Base-by-base conservation (phyloP, 2,329 filamentous ascomycete species). In the Colletotrichum brevisporum region DNA sequence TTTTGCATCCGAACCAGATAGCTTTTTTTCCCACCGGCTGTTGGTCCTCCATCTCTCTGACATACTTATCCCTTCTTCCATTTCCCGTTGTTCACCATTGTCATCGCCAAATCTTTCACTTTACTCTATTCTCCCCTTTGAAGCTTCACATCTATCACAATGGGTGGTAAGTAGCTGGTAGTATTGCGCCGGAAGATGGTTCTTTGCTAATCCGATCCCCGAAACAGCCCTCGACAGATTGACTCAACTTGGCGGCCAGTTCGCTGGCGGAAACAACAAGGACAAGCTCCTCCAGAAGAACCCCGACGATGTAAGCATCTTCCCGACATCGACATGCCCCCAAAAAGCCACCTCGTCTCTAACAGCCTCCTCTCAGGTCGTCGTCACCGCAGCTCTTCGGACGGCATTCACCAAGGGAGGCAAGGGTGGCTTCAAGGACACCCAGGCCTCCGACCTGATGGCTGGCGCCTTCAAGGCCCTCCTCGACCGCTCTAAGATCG, bases 391-490 rank as follows among this genome's bases (percentile, higher is more conserved):
- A 74, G 94, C 93, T 74, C 93, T 98, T 77, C 94, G 96, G 76
- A 97, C 94, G 16, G 90, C 96, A 76, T 91, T 98, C 82, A 97
- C 94, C 73, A 97, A 94, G 82, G 95, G 94, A 74, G 94, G 95
- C 76, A 95, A 94, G 83, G 96, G 96, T 74, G 92, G 90, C 57
- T 96, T 99, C 88, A 98, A 98, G 86, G 96, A 98, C 83, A 98
- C 96, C 9, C 87, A 90, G 63, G 93, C 93, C 6, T 89, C 94
- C 48, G 95, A 98, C 81, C 86, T 98, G 71, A 90, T 98, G 76
- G 90, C 90, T 58, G 94, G 94, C 75, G 91, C 94, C 54, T 91
- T 98, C 82, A 92, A 91, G 82, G 91, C 90, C 69, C 85, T 98
- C 73, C 87, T 98, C 78, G 86, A 92, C 66, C 93, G 94, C 75